Evolutionary conservation across 106 monocot species (phyloP).

Genomic region (Allium cepa): DNA sequence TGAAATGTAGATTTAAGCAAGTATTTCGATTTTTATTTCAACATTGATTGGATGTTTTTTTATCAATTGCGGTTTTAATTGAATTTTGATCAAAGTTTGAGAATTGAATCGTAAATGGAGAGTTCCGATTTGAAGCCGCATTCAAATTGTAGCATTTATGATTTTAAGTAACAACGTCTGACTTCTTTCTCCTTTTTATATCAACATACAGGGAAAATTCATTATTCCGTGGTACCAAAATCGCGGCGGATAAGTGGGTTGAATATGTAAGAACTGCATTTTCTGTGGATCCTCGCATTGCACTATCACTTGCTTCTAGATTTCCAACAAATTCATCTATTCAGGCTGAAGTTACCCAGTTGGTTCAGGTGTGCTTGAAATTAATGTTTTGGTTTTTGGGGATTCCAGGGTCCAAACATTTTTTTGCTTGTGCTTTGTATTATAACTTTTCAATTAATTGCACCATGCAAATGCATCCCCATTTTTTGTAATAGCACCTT

Average conservation of each 20-base stretch:
- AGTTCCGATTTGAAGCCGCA: conserved; percentile 2
- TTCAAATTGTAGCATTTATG: conserved; percentile 1
- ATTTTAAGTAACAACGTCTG: conserved; percentile 1
- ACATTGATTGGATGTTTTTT: too few relatives aligned
- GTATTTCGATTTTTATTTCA: too few relatives aligned
- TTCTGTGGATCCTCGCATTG: conserved; percentile 92
- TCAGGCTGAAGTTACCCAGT: conserved; percentile 66
- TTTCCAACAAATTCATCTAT: conserved; percentile 75
- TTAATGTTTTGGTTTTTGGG: too few relatives aligned
- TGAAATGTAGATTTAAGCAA: too few relatives aligned
- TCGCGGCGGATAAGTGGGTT: conserved; percentile 83
- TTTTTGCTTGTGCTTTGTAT: neutral
- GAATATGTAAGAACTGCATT: conserved; percentile 95
- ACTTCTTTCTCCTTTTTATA: conserved; percentile 2
- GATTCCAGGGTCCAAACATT: too few relatives aligned
- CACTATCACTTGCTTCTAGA: conserved; percentile 49
- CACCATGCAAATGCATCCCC: neutral
- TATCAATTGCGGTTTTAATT: too few relatives aligned
- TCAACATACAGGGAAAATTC: conserved; percentile 49
- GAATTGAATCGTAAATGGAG: too few relatives aligned
- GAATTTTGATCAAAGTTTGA: too few relatives aligned
- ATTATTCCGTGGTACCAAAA: conserved; percentile 52
- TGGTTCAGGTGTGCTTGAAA: conserved; percentile 57
- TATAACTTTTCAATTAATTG: conserved; percentile 1
- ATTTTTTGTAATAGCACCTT: neutral